Evolutionary conservation across 106 monocot genomes (phyloP).

Genomic region (Cymbidium sinense): DNA sequence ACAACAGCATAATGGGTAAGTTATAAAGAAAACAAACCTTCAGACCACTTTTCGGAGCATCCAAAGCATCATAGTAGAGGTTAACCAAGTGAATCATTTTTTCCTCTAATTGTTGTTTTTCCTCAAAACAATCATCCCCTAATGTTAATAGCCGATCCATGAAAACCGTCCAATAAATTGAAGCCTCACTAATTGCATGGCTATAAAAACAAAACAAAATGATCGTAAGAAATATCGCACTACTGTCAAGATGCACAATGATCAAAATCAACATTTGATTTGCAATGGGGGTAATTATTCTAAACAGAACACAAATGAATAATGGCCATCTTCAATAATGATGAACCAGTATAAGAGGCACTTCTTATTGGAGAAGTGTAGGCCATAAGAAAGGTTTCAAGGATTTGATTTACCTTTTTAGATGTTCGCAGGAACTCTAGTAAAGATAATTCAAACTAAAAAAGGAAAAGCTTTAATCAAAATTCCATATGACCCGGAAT

Average conservation of each 20-base stretch:
- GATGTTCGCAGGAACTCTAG: too few species aligned
- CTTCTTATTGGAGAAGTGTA: neutral
- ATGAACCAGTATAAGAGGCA: neutral
- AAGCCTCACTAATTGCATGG: conserved; percentile 33
- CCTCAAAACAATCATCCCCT: conserved; percentile 15
- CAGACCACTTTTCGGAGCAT: conserved; percentile 60
- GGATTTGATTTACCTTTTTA: neutral
- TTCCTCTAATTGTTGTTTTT: conserved; percentile 25
- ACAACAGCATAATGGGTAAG: neutral
- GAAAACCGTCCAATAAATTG: conserved; percentile 48
- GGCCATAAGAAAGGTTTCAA: neutral
- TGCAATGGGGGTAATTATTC: neutral
- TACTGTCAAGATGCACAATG: neutral
- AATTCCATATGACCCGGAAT: too few species aligned
- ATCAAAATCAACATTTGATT: neutral
- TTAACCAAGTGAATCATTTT: conserved; percentile 47
- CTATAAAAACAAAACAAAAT: conserved; percentile 24
- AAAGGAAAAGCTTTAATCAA: too few species aligned
- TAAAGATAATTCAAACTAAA: too few species aligned
- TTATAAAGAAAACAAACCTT: conserved; percentile 36
- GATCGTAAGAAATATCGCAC: neutral
- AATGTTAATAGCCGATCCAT: conserved; percentile 66
- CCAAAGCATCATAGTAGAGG: conserved; percentile 67
- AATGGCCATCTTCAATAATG: neutral
- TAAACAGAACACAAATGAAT: neutral